Evolutionary conservation across 176 grass and related monocot genomes (phyloP), one percentile per base, ranked within the genome.

Genomic region (Oryza australiensis): DNA sequence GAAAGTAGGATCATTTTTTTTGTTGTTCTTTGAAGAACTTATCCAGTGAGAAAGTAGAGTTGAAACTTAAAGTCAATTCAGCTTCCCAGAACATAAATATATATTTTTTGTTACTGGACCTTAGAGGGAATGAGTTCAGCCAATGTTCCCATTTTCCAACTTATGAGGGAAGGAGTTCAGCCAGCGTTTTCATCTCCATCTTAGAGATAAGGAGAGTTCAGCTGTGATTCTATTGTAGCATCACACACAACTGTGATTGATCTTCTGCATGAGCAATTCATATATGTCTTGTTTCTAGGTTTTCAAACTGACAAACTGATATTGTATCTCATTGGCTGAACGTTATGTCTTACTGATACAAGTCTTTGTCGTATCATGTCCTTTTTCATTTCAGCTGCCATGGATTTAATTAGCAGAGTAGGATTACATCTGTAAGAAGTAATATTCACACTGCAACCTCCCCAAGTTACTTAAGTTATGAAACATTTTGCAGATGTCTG

Each of bases 401-500:
- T 28, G 37, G 13, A 11, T 82, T 71, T 77, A 40, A 38, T 28
- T 70, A 26, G 5, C 66, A 16, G 22, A 74, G 14, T 80, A 33
- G 8, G 32, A 27, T 26, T 71, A 26, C 16, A 62, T 35, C 22
- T 37, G 28, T 77, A 38, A 15, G 28, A 42, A 65, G 4, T 33
- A 53, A 9, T 38, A 5, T 33, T 71, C 23, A 14, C 38, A 32
- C 40, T 81, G 22, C 12, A 70, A 75, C 72, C 26, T 77, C 2
- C 4, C 9, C 32, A 42, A 27, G 38, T 81, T 80, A 26, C 81
- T 87, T 28, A 77, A 59, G 22, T 79, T 6, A 35, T 85, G 14
- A 59, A 75, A 0, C 46, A 79, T 85, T 89, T 72, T 89, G 86
- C 88, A 98, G 95, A 98, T 98, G 95, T 98, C 92, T 5, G 95